Base-by-base conservation (phyloP, 495 filamentous ascomycete genomes). In the Cercophora scortea region DNA sequence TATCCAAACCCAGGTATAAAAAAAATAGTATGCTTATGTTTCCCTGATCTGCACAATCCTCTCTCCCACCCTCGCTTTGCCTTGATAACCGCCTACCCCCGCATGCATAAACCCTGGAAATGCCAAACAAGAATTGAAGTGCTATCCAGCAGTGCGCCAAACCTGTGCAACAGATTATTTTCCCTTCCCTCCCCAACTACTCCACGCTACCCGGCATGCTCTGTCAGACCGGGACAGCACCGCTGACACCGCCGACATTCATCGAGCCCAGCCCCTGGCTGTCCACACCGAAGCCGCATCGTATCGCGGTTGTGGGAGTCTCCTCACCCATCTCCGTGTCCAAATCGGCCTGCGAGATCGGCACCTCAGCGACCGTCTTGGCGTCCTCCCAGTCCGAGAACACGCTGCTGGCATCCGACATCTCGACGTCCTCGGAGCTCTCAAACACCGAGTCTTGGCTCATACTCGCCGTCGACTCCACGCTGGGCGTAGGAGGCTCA, bases 321-420 rank as follows among this genome's bases (percentile, higher is more conserved):
- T 52, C 58, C 36, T 49, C 52, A 42, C 56, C 59, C 59, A 59
- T 58, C n/a, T 56, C 57, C 4, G 51, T 45, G 13, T 55, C 61
- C 16, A 64, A 15, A 12, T 68, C 67, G n/a, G 56, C 43, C 1
- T 19, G 25, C 45, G 16, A 36, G 38, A 41, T 42, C 47, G 32
- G n/a, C 19, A 40, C 5, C 19, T 7, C 13, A 18, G 34, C 5
- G 8, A 8, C 12, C 11, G 8, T 43, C 39, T 32, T 43, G 19
- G n/a, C 60, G 13, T 62, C 54, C n/a, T 56, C 64, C n/a, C 63
- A 57, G 12, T 54, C 66, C 9, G 63, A 66, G 25, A 54, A 49
- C 12, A 61, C 50, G 33, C 67, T 72, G 33, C 61, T 64, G 15
- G 58, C 61, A 50, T 77, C 72, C 18, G 67, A 69, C 68, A 71